Evolutionary conservation across 1,284 basidiomycete species (phyloP).

Genomic region (Ceratorhiza oryzae-sativae): DNA sequence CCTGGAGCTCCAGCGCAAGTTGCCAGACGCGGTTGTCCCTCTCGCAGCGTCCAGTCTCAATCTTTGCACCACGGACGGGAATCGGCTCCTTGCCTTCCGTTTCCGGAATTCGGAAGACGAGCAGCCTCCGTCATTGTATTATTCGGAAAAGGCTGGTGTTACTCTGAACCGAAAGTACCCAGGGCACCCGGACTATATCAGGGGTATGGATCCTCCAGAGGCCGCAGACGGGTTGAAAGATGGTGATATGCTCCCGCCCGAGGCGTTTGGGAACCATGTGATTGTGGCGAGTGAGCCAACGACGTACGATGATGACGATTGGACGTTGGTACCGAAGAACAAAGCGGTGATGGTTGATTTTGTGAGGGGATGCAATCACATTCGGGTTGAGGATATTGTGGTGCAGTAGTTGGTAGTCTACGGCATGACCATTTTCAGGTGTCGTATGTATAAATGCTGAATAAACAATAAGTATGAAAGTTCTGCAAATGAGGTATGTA

Average conservation of each 20-base stretch:
- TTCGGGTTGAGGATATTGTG: slow-evolving; percentile 7
- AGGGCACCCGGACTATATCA: slow-evolving; percentile 50
- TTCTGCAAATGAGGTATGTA: too few relatives aligned
- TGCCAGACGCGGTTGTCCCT: slow-evolving; percentile 41
- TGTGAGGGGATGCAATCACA: neutral
- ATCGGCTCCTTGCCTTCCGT: slow-evolving; percentile 50
- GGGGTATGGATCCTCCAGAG: neutral
- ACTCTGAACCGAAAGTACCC: slow-evolving; percentile 53
- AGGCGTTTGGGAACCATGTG: slow-evolving; percentile 51
- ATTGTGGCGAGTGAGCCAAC: slow-evolving; percentile 53
- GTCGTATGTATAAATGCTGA: neutral
- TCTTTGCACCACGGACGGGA: slow-evolving; percentile 51
- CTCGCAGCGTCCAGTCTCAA: slow-evolving; percentile 46
- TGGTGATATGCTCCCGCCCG: slow-evolving; percentile 43
- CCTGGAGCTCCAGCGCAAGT: slow-evolving; percentile 46
- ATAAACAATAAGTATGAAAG: too few relatives aligned
- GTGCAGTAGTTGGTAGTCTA: neutral
- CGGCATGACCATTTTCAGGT: neutral
- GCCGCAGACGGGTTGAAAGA: slow-evolving; percentile 28
- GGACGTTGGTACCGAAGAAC: slow-evolving; percentile 51
- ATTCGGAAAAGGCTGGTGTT: slow-evolving; percentile 52
- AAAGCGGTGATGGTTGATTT: slow-evolving; percentile 49
- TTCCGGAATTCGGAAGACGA: slow-evolving; percentile 52
- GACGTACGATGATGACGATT: slow-evolving; percentile 50
- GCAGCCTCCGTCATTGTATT: slow-evolving; percentile 53